Conservation (phyloP, 148 eudicot species). For the Cornus kousa region DNA sequence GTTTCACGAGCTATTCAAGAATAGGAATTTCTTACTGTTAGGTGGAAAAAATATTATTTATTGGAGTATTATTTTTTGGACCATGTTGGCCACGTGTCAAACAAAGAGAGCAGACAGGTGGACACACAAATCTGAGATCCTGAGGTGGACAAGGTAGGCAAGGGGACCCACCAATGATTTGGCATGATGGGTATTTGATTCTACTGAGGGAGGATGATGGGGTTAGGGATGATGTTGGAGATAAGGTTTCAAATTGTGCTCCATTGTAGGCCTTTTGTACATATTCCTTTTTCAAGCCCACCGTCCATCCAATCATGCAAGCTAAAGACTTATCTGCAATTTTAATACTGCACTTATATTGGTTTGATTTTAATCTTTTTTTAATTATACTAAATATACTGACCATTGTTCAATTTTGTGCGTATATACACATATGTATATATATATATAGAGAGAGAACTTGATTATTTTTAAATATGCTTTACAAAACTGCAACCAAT, state of each 20-base stretch:
- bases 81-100: background rate
- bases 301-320: no score
- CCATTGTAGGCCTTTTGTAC: background rate
- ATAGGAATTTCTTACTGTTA: background rate
- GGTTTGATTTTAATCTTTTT: no score
- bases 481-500: no score
- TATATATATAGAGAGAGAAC: no score
- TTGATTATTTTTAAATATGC: no score
- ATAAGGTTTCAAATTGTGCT: conserved; percentile 10
- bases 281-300: background rate
- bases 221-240: background rate
- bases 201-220: background rate
- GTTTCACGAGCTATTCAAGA: background rate
- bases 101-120: background rate
- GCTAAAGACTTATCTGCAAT: no score
- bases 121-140: background rate
- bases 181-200: conserved; percentile 4
- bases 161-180: conserved; percentile 4
- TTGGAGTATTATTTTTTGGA: background rate
- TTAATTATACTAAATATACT: no score
- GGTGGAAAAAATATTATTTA: background rate
- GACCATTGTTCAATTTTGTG: no score
- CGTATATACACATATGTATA: no score
- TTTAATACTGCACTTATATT: no score
- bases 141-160: no score